These are phyloP conservation scores for Grosmannia huntii DNA, from an alignment of 2,329 filamentous ascomycete genomes.

Conservation along the genomic window DNA sequence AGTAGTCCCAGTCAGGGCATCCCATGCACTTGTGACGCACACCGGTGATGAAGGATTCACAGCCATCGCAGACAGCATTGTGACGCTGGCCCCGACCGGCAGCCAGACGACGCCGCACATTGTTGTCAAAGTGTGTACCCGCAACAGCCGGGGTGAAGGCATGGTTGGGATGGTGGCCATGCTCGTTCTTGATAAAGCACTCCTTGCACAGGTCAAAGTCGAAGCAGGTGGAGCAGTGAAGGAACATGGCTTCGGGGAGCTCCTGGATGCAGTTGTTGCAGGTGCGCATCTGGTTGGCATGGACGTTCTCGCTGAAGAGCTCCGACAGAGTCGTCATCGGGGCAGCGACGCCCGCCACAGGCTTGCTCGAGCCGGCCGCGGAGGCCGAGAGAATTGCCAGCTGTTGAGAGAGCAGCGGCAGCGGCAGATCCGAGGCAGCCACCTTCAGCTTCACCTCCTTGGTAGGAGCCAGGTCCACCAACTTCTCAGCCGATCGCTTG, in stretches of 20 bases:
- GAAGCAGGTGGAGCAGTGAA: conserved; percentile 73
- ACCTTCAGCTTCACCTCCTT: neutral
- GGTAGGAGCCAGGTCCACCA: neutral
- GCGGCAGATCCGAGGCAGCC: neutral
- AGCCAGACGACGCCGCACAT: conserved; percentile 55
- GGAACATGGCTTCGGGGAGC: conserved; percentile 63
- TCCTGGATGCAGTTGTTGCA: conserved; percentile 58
- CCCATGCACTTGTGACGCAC: conserved; percentile 93
- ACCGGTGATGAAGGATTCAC: conserved; percentile 76
- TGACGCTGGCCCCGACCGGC: conserved; percentile 74
- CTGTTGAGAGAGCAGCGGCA: neutral
- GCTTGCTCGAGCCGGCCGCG: neutral
- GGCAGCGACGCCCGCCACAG: neutral
- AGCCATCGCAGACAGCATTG: conserved; percentile 87
- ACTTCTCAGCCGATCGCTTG: neutral
- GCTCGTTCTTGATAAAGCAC: conserved; percentile 64
- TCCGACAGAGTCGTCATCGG: neutral
- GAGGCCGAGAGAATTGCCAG: neutral
- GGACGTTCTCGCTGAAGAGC: neutral
- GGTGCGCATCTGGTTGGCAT: conserved; percentile 37
- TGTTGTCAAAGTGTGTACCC: conserved; percentile 45
- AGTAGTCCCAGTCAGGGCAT: conserved; percentile 97
- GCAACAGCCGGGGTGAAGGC: conserved; percentile 57
- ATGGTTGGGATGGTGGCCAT: conserved; percentile 87
- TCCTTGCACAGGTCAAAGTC: conserved; percentile 85